phyloP scores from a whole-genome alignment of 2,329 filamentous ascomycete genomes.

The Pseudogymnoascus pannorum region DNA sequence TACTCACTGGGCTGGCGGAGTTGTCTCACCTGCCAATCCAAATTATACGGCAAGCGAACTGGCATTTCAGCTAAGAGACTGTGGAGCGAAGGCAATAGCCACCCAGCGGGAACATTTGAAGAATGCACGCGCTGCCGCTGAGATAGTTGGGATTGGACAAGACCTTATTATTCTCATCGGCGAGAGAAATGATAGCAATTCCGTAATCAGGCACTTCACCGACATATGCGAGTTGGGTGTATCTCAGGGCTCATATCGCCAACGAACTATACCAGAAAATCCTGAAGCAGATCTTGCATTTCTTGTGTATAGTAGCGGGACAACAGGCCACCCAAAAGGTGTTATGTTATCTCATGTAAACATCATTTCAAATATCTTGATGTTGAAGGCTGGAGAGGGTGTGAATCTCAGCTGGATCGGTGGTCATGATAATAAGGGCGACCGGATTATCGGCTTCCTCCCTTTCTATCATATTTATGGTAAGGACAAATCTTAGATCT shows the following conservation, averaged over 20 bases:
- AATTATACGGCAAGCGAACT: conserved; percentile 77
- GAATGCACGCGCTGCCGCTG: conserved; percentile 57
- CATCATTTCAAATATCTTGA: conserved; percentile 28
- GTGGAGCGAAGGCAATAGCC: conserved; percentile 60
- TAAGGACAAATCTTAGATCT: background rate
- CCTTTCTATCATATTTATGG: conserved; percentile 74
- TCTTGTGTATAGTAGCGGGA: conserved; percentile 77
- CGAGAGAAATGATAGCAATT: conserved; percentile 50
- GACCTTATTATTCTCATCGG: conserved; percentile 69
- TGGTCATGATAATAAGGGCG: conserved; percentile 47
- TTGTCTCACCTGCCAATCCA: conserved; percentile 73
- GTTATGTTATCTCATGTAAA: conserved; percentile 48
- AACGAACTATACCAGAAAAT: conserved; percentile 52
- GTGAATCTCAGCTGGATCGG: conserved; percentile 48
- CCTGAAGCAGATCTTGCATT: conserved; percentile 50
- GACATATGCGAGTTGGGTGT: conserved; percentile 55
- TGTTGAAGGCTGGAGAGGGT: conserved; percentile 45
- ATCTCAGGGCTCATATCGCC: conserved; percentile 32
- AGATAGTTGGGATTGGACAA: conserved; percentile 57
- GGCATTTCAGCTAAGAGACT: conserved; percentile 70
- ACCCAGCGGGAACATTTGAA: conserved; percentile 62
- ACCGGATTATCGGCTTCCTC: conserved; percentile 66
- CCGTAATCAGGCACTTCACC: conserved; percentile 54
- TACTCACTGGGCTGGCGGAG: conserved; percentile 69
- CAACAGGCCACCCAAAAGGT: conserved; percentile 77